Conservation (phyloP, 352 stramenopile genomes). For the Achlya hypogyna region DNA sequence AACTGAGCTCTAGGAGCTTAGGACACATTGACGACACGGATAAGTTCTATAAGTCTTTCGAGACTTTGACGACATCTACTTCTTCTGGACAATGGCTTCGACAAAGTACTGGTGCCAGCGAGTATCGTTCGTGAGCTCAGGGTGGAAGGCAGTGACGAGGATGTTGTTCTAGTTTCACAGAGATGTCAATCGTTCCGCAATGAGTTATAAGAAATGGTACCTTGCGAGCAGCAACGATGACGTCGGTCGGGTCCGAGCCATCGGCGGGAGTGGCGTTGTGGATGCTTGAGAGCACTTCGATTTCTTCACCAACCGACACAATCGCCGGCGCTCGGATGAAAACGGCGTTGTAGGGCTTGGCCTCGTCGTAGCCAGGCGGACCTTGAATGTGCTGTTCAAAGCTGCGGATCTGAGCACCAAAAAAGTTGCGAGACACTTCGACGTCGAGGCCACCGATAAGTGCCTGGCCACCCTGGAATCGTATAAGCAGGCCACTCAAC, state of each 20-base stretch:
- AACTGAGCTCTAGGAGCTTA: no score
- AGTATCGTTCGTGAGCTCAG: slow-evolving; percentile 90
- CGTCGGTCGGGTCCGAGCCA: slow-evolving; percentile 63
- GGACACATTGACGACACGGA: not conserved
- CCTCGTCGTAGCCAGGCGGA: slow-evolving; percentile 39
- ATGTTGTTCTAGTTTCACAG: slow-evolving; percentile 71
- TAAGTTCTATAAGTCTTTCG: not conserved
- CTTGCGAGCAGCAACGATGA: slow-evolving; percentile 76
- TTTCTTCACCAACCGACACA: slow-evolving; percentile 81
- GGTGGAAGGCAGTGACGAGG: slow-evolving; percentile 94
- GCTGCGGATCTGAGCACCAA: slow-evolving; percentile 88
- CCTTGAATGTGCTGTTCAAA: slow-evolving; percentile 59
- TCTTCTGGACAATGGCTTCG: slow-evolving; percentile 37
- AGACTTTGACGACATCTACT: not conserved
- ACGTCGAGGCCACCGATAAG: slow-evolving; percentile 93
- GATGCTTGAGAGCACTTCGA: slow-evolving; percentile 88
- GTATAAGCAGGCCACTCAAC: slow-evolving; percentile 15
- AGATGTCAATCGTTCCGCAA: not conserved
- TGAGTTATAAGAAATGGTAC: slow-evolving; percentile 16
- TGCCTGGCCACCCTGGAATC: slow-evolving; percentile 78
- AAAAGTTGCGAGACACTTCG: slow-evolving; percentile 96
- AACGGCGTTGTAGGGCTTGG: slow-evolving; percentile 85
- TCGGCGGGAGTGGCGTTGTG: slow-evolving; percentile 56
- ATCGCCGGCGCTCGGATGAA: slow-evolving; percentile 97
- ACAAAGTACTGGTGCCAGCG: slow-evolving; percentile 95